Evolutionary conservation across 768 basidiomycete species (phyloP).

Genomic region (Pilatotrama ljubarskyi): DNA sequence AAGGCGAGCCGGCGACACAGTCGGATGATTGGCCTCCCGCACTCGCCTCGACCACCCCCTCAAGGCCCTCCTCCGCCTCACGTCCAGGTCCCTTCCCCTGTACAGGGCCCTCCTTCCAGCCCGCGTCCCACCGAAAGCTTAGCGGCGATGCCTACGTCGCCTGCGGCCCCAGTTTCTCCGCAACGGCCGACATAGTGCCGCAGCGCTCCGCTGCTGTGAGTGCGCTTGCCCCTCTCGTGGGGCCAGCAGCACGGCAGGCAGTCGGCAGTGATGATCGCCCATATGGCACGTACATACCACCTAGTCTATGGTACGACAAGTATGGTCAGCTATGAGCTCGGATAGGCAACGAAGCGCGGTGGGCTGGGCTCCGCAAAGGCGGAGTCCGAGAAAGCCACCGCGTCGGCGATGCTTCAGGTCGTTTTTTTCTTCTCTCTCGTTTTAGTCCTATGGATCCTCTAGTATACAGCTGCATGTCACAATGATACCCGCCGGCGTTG

Average conservation of each 20-base stretch:
- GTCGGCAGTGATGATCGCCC: conserved; percentile 9
- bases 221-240: not conserved
- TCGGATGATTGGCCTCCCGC: conserved; percentile 62
- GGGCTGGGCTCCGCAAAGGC: conserved; percentile 4
- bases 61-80: conserved; percentile 8
- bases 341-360: not conserved
- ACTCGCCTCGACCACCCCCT: conserved; percentile 36
- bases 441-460: conserved; percentile 16
- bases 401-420: not conserved
- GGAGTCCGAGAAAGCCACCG: conserved; percentile 1
- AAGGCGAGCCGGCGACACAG: conserved; percentile 61
- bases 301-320: not conserved
- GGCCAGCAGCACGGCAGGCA: not conserved
- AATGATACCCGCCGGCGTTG: conserved; percentile 19
- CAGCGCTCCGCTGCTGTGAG: not conserved
- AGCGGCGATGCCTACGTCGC: conserved; percentile 32
- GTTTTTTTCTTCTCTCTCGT: not conserved
- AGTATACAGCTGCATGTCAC: conserved; percentile 20
- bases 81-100: not conserved
- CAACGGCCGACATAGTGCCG: conserved; percentile 22
- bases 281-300: conserved; percentile 3
- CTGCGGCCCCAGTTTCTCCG: conserved; percentile 20
- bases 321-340: conserved; percentile 10
- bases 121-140: conserved; percentile 10
- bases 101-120: not conserved